Conservation (phyloP, 148 eudicot genomes). For the Chenopodium suecicum region DNA sequence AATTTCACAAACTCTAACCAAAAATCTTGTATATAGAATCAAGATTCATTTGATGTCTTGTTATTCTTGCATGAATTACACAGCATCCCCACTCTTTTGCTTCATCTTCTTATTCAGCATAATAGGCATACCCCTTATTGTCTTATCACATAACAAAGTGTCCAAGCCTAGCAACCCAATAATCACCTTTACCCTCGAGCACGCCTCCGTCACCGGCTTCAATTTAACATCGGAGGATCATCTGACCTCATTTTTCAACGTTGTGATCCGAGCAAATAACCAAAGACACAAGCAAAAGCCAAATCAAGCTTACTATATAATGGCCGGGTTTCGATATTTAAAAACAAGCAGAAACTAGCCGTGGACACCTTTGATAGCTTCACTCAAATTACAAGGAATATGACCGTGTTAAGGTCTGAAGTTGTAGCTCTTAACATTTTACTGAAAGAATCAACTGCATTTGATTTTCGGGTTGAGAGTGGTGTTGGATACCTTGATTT, state of each 20-base stretch:
- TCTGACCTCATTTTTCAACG: conserved; percentile 24
- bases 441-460: neutral
- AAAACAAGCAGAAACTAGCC: conserved; percentile 17
- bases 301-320: conserved; percentile 3
- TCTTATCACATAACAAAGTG: neutral
- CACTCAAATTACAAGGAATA: neutral
- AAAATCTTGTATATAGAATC: no score
- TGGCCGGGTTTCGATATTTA: conserved; percentile 3
- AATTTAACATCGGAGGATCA: conserved; percentile 29
- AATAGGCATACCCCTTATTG: no score
- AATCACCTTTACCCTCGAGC: conserved; percentile 15
- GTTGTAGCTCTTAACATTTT: conserved; percentile 9
- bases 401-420: neutral
- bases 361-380: conserved; percentile 6
- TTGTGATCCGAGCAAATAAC: conserved; percentile 25
- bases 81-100: no score
- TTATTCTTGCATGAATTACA: no score
- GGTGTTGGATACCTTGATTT: conserved; percentile 18
- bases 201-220: conserved; percentile 24
- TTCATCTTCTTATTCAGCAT: no score
- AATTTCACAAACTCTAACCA: no score
- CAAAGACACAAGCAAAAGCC: conserved; percentile 19
- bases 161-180: conserved; percentile 23
- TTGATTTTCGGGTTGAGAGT: conserved; percentile 15
- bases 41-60: no score